Evolutionary conservation across 345 rosid species (phyloP), one percentile per base, ranked within the genome.

Genomic region (Laguncularia racemosa): DNA sequence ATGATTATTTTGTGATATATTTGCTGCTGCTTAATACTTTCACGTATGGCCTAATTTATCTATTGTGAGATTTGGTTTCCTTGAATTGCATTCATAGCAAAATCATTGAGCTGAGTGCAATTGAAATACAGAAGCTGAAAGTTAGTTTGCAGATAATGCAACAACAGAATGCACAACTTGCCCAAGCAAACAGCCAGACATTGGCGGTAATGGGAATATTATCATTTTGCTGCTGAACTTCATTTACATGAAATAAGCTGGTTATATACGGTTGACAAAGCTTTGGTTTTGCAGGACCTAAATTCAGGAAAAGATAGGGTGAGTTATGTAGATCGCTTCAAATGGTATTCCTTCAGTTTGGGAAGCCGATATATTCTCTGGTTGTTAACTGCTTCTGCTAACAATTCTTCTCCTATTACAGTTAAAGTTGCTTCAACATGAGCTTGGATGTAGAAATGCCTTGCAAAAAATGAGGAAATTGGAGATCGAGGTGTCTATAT

Each of bases 221-320:
- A 1, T 45, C 17, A 4, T 21, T n/a, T 59, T 45, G 10, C 63
- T 64, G 47, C 44, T 71, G 26, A 16, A 46, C 66, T 48, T 61
- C 16, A 64, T 50, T 4, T 20, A 16, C 14, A 20, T 19, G 6
- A 33, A 33, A 26, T 26, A 2, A 26, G 6, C 6, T 26, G 28
- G 28, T 2, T 33, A 33, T 33, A 1, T 6, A 9, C 9, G 40
- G 40, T 33, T 33, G 40, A 33, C 55, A 23, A 56, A 50, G 4
- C 45, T 55, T 43, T 67, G 53, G 65, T 61, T 57, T 64, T 80
- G 72, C 86, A 82, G 95, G 95, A 87, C 58, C 71, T 80, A 60
- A 87, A 82, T 76, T 64, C 75, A 61, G 77, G 66, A 65, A 84
- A 78, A 78, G 95, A 84, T 65, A 76, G 40, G 81, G 95, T 82